Evolutionary conservation across 2,329 filamentous ascomycete genomes (phyloP), one percentile per base, ranked within the genome.

Genomic region (Colletotrichum zoysiae): DNA sequence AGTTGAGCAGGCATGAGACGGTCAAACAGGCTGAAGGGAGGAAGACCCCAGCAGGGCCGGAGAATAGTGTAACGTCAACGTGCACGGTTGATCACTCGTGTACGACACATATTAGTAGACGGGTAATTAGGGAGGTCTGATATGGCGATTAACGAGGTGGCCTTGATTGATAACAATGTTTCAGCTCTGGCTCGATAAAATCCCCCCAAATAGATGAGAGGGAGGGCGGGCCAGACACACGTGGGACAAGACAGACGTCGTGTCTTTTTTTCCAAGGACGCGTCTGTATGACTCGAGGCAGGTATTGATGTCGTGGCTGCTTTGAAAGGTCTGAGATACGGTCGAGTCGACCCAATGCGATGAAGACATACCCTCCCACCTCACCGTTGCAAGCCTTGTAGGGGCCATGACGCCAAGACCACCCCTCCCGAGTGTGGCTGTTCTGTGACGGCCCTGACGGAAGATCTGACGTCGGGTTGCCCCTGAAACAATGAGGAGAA

Each of bases 111-210:
- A n/a, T n/a, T n/a, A 11, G 20, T 46, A 46, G 48, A 51, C 5
- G 3, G 48, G 26, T 12, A 16, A 30, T 60, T n/a, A 20, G 40
- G 26, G 26, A 40, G 11, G 50, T 14, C 38, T 38, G 44, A 59
- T 53, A 46, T 23, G 42, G 3, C 53, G 23, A n/a, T 67, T 40
- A 30, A 30, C 30, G 57, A 40, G 59, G 23, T 46, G 48, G 59
- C 59, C 40, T 64, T 23, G 59, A 12, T 26, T 50, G 59, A 48
- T 65, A 55, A 70, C 55, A 20, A 18, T 60, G 70, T 69, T 69
- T 71, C 70, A 65, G 59, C 9, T 40, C 33, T 33, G n/a, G 60
- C 33, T 44, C 46, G 23, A 9, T 11, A 40, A 55, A 55, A 30
- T 46, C 3, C 18, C 8, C 62, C 26, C 55, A 55, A 18, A 62